phyloP scores from a whole-genome alignment of 108 stramenopile species.

The Aurantiochytrium sp. region DNA sequence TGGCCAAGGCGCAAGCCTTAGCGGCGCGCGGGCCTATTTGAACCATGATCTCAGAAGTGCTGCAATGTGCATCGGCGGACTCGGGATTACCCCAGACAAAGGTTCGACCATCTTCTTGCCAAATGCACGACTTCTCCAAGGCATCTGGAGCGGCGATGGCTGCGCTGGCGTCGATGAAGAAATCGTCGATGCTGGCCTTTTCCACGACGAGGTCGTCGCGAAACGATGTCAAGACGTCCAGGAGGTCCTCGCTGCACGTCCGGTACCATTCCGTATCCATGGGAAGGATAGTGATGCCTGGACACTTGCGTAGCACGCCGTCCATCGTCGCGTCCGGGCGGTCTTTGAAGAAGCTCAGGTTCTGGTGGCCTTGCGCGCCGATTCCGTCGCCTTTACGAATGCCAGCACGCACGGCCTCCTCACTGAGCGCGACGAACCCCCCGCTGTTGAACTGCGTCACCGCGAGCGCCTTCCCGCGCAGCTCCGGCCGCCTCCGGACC shows the following conservation, averaged over 20 bases:
- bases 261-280: background rate
- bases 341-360: background rate
- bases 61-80: background rate
- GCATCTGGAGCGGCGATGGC: too few relatives aligned
- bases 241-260: background rate
- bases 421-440: background rate
- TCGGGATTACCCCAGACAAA: too few relatives aligned
- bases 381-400: background rate
- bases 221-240: background rate
- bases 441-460: constrained; percentile 15
- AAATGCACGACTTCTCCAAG: too few relatives aligned
- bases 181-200: background rate
- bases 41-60: background rate
- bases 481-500: background rate
- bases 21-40: background rate
- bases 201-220: background rate
- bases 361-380: background rate
- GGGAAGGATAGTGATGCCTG: background rate
- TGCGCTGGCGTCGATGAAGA: background rate
- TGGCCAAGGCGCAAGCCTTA: background rate
- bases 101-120: too few relatives aligned
- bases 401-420: background rate
- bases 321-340: background rate
- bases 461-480: background rate
- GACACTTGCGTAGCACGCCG: background rate